These are phyloP conservation scores for Dictyophora rubrovolvata DNA, from an alignment of 768 basidiomycete genomes.

Conservation along the genomic window DNA sequence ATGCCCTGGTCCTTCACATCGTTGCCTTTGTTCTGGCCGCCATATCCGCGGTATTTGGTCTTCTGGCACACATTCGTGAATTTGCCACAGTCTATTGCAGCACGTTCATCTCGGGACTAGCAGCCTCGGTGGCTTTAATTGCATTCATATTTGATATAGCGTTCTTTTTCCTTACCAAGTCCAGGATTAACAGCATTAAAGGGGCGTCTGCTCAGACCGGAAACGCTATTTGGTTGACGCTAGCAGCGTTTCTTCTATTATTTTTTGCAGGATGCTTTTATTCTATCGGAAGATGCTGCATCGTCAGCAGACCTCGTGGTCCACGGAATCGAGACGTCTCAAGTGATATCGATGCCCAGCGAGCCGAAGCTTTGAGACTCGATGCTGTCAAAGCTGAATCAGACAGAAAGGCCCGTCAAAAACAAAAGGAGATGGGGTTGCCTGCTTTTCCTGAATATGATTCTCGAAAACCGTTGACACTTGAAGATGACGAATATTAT, in stretches of 20 bases:
- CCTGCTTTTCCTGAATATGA: conserved; percentile 67
- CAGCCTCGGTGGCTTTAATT: conserved; percentile 64
- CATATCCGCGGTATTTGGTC: conserved; percentile 66
- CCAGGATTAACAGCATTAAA: conserved; percentile 63
- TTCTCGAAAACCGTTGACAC: conserved; percentile 51
- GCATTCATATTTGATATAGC: conserved; percentile 92
- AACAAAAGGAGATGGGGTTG: conserved; percentile 51
- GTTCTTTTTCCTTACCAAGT: conserved; percentile 81
- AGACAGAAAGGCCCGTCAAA: conserved; percentile 66
- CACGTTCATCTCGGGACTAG: conserved; percentile 71
- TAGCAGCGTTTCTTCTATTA: conserved; percentile 75
- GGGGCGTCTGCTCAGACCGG: conserved; percentile 77
- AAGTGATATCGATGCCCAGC: conserved; percentile 11
- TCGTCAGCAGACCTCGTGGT: conserved; percentile 41
- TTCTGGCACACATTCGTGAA: conserved; percentile 80
- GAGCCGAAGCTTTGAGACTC: conserved; percentile 61
- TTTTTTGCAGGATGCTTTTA: conserved; percentile 90
- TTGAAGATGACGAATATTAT: conserved; percentile 38
- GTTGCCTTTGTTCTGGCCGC: conserved; percentile 71
- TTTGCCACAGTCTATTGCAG: conserved; percentile 80
- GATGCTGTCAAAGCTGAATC: conserved; percentile 82
- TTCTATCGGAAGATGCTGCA: conserved; percentile 74
- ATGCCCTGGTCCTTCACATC: conserved; percentile 84
- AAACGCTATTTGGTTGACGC: conserved; percentile 84
- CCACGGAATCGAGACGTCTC: conserved; percentile 25